These are phyloP conservation scores for Galeopsis tetrahit DNA, from an alignment of 257 asterid species.

Conservation along the genomic window DNA sequence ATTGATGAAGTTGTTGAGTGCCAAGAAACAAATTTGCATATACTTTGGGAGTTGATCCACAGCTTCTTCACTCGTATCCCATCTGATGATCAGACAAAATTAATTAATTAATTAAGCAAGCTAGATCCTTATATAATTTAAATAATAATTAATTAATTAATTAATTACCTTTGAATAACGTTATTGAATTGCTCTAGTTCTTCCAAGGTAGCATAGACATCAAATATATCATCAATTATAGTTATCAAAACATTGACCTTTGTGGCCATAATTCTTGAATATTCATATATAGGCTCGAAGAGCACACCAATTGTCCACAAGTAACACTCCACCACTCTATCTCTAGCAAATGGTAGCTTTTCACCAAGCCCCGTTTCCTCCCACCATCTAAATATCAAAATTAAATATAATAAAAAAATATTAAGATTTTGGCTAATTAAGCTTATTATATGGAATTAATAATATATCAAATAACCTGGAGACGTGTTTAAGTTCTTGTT, in stretches of 20 bases:
- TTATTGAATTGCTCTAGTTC: conserved; percentile 39
- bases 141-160: neutral
- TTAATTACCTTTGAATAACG: conserved; percentile 41
- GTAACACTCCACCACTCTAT: conserved; percentile 52
- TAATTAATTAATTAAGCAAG: too few relatives aligned
- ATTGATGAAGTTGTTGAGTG: conserved; percentile 36
- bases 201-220: conserved; percentile 42
- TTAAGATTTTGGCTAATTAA: too few relatives aligned
- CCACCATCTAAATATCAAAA: too few relatives aligned
- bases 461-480: conserved; percentile 1
- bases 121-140: too few relatives aligned
- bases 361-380: conserved; percentile 36
- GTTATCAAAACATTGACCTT: conserved; percentile 41
- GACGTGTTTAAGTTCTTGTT: conserved; percentile 12
- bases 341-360: conserved; percentile 50
- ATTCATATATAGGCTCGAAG: conserved; percentile 33
- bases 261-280: conserved; percentile 35
- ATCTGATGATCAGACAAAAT: conserved; percentile 30
- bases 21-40: conserved; percentile 44
- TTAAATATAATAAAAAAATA: too few relatives aligned
- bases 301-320: conserved; percentile 39
- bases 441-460: neutral
- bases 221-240: conserved; percentile 41
- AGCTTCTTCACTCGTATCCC: conserved; percentile 32
- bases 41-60: conserved; percentile 42